Percentiles rank a stretch among this genome's conserved stretches.
phyloP scores from a whole-genome alignment of 75 land plant genomes.

The Picea sitchensis region DNA sequence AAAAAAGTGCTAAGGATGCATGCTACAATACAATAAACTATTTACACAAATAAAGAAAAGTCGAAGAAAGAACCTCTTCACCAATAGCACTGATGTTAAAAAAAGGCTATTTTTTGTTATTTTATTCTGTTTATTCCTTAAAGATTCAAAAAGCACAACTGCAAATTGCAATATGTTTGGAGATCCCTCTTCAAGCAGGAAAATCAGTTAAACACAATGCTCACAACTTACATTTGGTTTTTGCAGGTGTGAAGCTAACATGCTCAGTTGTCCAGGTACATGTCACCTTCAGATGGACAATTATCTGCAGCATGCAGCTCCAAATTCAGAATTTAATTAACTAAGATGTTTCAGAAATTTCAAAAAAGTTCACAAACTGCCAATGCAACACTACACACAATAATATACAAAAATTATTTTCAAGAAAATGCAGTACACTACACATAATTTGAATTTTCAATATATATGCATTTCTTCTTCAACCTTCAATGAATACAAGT shows the following conservation, averaged over 20 bases:
- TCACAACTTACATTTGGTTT: conserved; percentile 4
- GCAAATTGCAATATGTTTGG: neutral
- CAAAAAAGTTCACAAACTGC: neutral
- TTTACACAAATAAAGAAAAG: no score
- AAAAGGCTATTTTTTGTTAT: neutral
- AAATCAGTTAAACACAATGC: neutral
- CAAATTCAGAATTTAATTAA: conserved; percentile 1
- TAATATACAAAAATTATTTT: neutral
- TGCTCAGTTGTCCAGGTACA: conserved; percentile 1
- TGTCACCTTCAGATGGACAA: conserved; percentile 10
- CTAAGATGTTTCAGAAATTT: neutral
- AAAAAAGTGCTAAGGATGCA: no score
- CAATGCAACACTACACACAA: neutral
- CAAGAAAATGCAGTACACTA: neutral
- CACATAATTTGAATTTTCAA: no score
- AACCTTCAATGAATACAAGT: neutral
- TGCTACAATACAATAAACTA: no score
- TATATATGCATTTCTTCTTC: no score
- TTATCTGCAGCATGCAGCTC: conserved; percentile 8
- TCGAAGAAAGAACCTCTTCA: no score
- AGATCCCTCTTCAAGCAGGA: neutral
- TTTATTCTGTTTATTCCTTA: neutral
- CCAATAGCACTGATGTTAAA: no score
- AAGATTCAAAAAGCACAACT: neutral
- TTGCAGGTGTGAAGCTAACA: neutral